Evolutionary conservation across 2,329 filamentous ascomycete genomes (phyloP).

Genomic region (Diaporthe citri): DNA sequence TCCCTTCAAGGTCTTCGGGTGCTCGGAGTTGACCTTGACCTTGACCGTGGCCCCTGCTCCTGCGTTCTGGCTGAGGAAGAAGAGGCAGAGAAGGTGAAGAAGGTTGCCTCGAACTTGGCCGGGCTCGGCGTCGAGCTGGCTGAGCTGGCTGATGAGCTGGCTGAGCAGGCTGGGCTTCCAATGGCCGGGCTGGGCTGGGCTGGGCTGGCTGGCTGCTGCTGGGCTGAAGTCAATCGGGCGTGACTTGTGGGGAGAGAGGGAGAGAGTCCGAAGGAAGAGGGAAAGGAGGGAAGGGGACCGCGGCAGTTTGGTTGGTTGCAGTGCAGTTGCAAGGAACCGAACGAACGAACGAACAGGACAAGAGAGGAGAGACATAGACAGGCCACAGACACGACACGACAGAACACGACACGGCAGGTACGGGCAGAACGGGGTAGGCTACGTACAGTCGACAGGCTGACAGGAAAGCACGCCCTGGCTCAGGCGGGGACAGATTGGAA

Average conservation of each 20-base stretch:
- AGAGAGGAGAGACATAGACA: slow-evolving; percentile 1
- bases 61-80: not conserved
- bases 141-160: slow-evolving; percentile 19
- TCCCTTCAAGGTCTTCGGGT: slow-evolving; percentile 10
- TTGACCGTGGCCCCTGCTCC: slow-evolving; percentile 17
- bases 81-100: not conserved
- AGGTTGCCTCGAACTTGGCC: slow-evolving; percentile 9
- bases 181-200: slow-evolving; percentile 30
- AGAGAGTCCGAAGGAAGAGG: not conserved
- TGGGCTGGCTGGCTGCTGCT: slow-evolving; percentile 15
- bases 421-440: not conserved
- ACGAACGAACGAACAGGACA: slow-evolving; percentile 1
- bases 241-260: slow-evolving; percentile 5
- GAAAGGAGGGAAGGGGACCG: slow-evolving; percentile 19
- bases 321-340: slow-evolving; percentile 13
- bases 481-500: slow-evolving; percentile 24
- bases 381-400: slow-evolving; percentile 16
- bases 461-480: not conserved
- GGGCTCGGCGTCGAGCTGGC: slow-evolving; percentile 19
- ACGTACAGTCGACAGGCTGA: slow-evolving; percentile 2
- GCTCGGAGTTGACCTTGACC: slow-evolving; percentile 6
- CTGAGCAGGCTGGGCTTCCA: slow-evolving; percentile 21
- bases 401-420: slow-evolving; percentile 14
- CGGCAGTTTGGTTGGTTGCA: slow-evolving; percentile 23
- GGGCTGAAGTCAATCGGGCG: slow-evolving; percentile 30